Evolutionary conservation across 352 stramenopile genomes (phyloP), one percentile per base, ranked within the genome.

Genomic region (Plasmopara muralis): DNA sequence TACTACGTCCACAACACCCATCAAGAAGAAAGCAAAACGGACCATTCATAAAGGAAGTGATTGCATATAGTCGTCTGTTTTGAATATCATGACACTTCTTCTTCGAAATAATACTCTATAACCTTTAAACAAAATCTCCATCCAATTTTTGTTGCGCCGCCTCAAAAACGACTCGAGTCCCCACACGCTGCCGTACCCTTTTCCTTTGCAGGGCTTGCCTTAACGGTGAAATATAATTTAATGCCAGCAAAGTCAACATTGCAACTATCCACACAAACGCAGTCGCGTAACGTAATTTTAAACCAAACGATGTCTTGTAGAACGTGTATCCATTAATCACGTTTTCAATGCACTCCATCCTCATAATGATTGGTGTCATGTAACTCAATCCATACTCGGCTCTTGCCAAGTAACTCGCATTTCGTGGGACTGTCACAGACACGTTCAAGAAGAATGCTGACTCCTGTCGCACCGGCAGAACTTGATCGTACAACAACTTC

Each of bases 281-380:
- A 9, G 61, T 43, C 2, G 55, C 62, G 35, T 68, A 66, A 3
- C 58, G 59, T 1, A 53, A 28, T 43, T 59, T 61, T 13, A 46
- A 62, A 9, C 51, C 9, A 34, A 72, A 62, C 16, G 55, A 43
- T 25, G 51, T 60, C 44, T 83, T 84, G 57, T 85, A 86, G 61
- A 89, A 89, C 28, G 72, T 66, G 57, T 87, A 89, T 12, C 78
- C 78, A 31, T 89, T 89, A 37, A 74, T 58, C 25, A 88, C 59
- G 50, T 90, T 90, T 60, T 90, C 80, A 47, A 90, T 77, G 46
- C 80, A 90, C 60, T 90, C 80, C 58, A 90, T 72, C 41, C 75
- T 70, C 55, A 79, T 90, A 0, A 66, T 76, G 14, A 90, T 53
- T 5, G 80, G 80, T 39, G 70, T 85, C 75, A 90, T 88, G 39